Conservation (phyloP, 805 yeast species). For the Wickerhamomyces ciferrii region DNA sequence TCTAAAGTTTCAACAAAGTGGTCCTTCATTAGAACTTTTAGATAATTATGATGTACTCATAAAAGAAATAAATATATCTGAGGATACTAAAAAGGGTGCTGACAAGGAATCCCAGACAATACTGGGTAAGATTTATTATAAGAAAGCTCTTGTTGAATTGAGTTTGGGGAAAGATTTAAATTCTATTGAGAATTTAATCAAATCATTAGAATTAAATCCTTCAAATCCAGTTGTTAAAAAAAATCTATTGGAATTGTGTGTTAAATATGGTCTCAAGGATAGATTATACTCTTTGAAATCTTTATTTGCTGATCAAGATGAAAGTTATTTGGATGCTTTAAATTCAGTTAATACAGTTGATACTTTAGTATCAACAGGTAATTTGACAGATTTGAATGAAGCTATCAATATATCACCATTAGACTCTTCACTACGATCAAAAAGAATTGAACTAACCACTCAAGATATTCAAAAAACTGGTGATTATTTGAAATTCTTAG, state of each 20-base stretch:
- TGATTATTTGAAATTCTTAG: slow-evolving; percentile 11
- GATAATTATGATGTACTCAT: slow-evolving; percentile 14
- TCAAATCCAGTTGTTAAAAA: slow-evolving; percentile 41
- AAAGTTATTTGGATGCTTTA: slow-evolving; percentile 10
- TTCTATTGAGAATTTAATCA: slow-evolving; percentile 49
- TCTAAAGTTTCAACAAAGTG: slow-evolving; percentile 7
- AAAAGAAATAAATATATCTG: slow-evolving; percentile 1
- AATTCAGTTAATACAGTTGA: slow-evolving; percentile 12
- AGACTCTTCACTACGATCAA: slow-evolving; percentile 28
- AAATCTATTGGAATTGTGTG: slow-evolving; percentile 41
- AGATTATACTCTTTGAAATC: slow-evolving; percentile 17
- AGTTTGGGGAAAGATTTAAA: slow-evolving; percentile 47
- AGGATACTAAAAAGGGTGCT: background rate
- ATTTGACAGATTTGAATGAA: slow-evolving; percentile 25
- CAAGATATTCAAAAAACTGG: slow-evolving; percentile 11
- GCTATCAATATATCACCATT: slow-evolving; percentile 38
- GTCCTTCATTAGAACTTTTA: slow-evolving; percentile 17
- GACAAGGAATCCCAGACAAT: slow-evolving; percentile 9
- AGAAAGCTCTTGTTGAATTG: slow-evolving; percentile 56
- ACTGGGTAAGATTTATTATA: slow-evolving; percentile 45
- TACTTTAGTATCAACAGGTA: slow-evolving; percentile 21
- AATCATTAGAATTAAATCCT: slow-evolving; percentile 37
- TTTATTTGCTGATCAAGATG: slow-evolving; percentile 6
- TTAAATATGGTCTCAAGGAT: slow-evolving; percentile 47
- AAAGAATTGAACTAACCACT: slow-evolving; percentile 26